Base-by-base conservation (phyloP, 2,329 filamentous ascomycete genomes). In the Madurella fahalii region DNA sequence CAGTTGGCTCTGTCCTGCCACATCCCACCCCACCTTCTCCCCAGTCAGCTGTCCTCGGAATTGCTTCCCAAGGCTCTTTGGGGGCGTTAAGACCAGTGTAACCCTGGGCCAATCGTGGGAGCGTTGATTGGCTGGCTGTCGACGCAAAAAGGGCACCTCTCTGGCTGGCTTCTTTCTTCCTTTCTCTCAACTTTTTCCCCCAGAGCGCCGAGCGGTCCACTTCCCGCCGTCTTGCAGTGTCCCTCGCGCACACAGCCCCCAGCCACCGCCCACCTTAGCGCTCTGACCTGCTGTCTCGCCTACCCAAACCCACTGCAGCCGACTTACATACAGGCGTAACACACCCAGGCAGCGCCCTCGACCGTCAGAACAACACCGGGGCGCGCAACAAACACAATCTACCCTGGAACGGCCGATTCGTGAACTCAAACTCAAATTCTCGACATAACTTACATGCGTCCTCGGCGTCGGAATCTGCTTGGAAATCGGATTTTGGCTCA, bases 381-480 rank as follows among this genome's bases (percentile, higher is more conserved):
- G 25, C 25, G 7, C 44, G 40, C 15, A 18, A 18, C 56, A 34
- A 7, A 12, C 34, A 31, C 31, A 52, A 15, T 11, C 25, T 25
- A 25, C 25, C 25, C 25, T 25, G 25, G 25, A 25, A 32, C 42
- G 32, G 51, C 18, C 42, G 30, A 49, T 40, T 50, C 43, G 43
- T 37, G 34, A 32, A 25, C 42, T 20, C 25, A 47, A 47, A 42
- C 25, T 39, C 34, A 44, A 52, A 45, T 25, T 39, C 43, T 47
- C 47, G 25, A 43, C 43, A 44, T 57, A 49, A 53, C 71, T 77
- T 78, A 74, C 73, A 77, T 77, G 75, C 75, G 72, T 74, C 62
- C 72, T 69, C 71, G 71, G 72, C 66, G 59, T 63, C 60, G 62
- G 59, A 64, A 62, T 68, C 67, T 68, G 69, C 64, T 70, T 72